Percentiles rank a stretch among this genome's conserved stretches.
phyloP scores from a whole-genome alignment of 495 filamentous ascomycete species.

The Xanthoparmelia taractica region DNA sequence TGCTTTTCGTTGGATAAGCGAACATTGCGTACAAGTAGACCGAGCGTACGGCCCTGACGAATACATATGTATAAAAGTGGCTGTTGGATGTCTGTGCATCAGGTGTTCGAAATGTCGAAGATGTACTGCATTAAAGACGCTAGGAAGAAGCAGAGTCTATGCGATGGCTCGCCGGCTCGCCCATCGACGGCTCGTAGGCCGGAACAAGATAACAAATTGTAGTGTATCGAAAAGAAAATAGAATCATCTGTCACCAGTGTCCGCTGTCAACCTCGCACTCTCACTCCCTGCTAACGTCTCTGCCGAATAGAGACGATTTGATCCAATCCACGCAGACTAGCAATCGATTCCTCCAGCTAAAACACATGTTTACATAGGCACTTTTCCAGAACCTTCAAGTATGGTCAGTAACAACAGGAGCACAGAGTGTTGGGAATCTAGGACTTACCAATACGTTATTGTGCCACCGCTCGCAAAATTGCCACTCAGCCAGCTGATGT shows the following conservation, averaged over 20 bases:
- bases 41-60: too few species aligned
- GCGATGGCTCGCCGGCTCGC: neutral
- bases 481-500: conserved; percentile 95
- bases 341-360: conserved; percentile 90
- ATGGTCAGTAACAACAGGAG: neutral
- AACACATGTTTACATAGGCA: conserved; percentile 99
- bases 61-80: too few species aligned
- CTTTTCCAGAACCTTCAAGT: conserved; percentile 79
- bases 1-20: too few species aligned
- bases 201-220: neutral
- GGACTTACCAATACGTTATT: conserved; percentile 49
- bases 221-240: neutral
- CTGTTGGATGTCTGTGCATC: neutral
- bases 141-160: neutral
- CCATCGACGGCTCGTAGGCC: neutral
- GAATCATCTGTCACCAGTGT: neutral
- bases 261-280: neutral
- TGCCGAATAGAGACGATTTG: conserved; percentile 90
- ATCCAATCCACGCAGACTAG: conserved; percentile 91
- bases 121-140: neutral
- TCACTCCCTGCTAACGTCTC: conserved; percentile 92
- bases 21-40: too few species aligned
- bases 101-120: too few species aligned
- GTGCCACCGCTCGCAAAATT: conserved; percentile 83
- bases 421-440: neutral